phyloP scores from a whole-genome alignment of 192 early-diverging fungal species.

The Dimargaris cristalligena region DNA sequence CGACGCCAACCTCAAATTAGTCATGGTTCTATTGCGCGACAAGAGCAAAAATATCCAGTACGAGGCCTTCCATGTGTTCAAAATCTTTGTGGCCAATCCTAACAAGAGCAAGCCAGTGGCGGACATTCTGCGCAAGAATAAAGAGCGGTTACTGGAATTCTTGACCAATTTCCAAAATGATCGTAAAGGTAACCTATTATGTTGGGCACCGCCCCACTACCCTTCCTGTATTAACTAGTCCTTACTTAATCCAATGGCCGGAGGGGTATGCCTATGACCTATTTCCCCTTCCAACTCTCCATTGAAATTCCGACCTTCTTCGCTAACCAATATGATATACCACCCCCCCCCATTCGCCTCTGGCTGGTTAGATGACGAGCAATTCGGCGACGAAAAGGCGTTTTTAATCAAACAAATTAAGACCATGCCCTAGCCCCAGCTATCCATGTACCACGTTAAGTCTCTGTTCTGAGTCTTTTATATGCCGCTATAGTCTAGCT shows the following conservation, averaged over 20 bases:
- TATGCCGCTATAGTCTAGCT: no score
- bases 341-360: no score
- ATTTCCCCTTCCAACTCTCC: no score
- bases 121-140: conserved; percentile 85
- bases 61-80: conserved; percentile 99
- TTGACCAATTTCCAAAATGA: conserved; percentile 89
- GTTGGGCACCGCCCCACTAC: no score
- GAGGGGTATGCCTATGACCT: no score
- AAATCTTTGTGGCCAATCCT: conserved; percentile 98
- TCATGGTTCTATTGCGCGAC: conserved; percentile 94
- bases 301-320: no score
- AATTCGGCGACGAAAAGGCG: conserved; percentile 96
- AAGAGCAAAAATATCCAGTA: conserved; percentile 97
- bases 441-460: no score
- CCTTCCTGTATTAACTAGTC: no score
- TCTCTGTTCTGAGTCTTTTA: no score
- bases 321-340: no score
- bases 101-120: conserved; percentile 83
- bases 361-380: conserved; percentile 94
- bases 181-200: conserved; percentile 74
- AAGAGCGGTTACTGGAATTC: conserved; percentile 75
- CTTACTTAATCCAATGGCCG: no score
- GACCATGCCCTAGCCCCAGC: conserved; percentile 13
- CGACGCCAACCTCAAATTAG: conserved; percentile 83
- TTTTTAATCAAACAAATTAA: conserved; percentile 87